Conservation (phyloP, 2,329 filamentous ascomycete species). For the Lojkania enalia region DNA sequence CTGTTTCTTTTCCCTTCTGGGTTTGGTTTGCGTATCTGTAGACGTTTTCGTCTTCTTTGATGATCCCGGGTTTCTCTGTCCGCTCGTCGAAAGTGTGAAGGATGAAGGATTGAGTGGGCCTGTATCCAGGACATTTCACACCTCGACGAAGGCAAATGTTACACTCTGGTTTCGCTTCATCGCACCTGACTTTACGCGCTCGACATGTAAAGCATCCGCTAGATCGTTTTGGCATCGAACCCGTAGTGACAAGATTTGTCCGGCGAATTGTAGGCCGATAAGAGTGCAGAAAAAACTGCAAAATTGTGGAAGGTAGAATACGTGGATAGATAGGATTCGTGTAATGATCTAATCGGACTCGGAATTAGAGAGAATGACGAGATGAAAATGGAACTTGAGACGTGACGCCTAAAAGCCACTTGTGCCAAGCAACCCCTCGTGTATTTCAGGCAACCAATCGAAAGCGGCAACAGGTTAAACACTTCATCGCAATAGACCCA, state of each 20-base stretch:
- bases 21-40: slow-evolving; percentile 37
- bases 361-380: not conserved
- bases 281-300: not conserved
- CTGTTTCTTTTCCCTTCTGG: slow-evolving; percentile 3
- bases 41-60: slow-evolving; percentile 40
- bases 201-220: slow-evolving; percentile 43
- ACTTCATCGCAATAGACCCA: not conserved
- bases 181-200: slow-evolving; percentile 43
- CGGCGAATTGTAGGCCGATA: not conserved
- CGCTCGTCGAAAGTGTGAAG: slow-evolving; percentile 38
- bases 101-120: slow-evolving; percentile 40
- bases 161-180: slow-evolving; percentile 42
- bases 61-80: slow-evolving; percentile 32
- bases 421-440: not conserved
- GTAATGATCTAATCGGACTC: not conserved
- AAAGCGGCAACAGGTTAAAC: not conserved
- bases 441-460: not conserved
- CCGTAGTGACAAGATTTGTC: not conserved
- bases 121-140: slow-evolving; percentile 42
- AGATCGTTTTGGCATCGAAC: slow-evolving; percentile 42
- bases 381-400: not conserved
- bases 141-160: slow-evolving; percentile 38
- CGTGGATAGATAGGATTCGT: not conserved
- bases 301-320: not conserved
- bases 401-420: not conserved